Base-by-base conservation (phyloP, 2,329 filamentous ascomycete species). In the Exophiala oligosperma region DNA sequence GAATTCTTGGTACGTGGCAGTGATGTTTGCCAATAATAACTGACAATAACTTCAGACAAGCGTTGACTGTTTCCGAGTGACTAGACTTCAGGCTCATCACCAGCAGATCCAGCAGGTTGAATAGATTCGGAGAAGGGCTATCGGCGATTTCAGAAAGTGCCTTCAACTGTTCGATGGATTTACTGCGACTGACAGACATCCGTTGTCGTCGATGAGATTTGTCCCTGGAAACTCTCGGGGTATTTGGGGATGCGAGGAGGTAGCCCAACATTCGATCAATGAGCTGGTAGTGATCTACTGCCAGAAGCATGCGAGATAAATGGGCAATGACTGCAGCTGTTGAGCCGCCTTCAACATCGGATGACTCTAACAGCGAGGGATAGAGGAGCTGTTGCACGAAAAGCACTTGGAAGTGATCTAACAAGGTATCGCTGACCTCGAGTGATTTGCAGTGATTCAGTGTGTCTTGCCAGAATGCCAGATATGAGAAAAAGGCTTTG, bases 401-500 rank as follows among this genome's bases (percentile, higher is more conserved):
- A 35, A 99, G 85, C 66, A 97, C 89, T 71, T 97, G 92, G 70
- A 99, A 99, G 74, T 99, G 94, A 71, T 99, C 94, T 32, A 99
- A 81, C 51, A 99, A 79, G 0, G 92, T 97, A 65, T 91, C 91
- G 71, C 93, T 94, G 66, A 99, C 91, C 70, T 97, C 93, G 1
- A 87, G 81, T 2, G 93, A 97, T 68, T 87, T 86, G 76, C 94
- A 99, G 74, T 97, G 93, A 72, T 97, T 94, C 60, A 99, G 79
- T 35, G 97, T 92, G 72, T 99, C 94, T 75, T 99, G 94, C 94
- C 94, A 99, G 71, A 99, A 99, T 4, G 95, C 80, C 49, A 99
- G 81, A 70, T 97, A 95, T 0, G 94, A 96, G 43, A 99, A 81
- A 69, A 99, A 99, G 0, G 92, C 96, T 54, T 93, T 87, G 69